Evolutionary conservation across 108 stramenopile genomes (phyloP).

Genomic region (Conticribra weissflogii): DNA sequence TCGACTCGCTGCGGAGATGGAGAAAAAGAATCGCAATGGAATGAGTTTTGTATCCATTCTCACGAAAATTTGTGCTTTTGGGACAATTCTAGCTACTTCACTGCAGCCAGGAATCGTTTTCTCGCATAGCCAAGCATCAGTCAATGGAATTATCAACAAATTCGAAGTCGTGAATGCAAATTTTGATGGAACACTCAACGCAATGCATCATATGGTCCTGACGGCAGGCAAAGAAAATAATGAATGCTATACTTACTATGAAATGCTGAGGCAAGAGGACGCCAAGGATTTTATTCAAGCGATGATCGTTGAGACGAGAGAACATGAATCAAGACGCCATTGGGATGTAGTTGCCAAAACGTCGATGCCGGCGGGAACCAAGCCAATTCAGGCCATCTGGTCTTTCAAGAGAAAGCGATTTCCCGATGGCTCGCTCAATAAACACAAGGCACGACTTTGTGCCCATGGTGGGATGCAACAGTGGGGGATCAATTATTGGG

Average conservation of each 20-base stretch:
- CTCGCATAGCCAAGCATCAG: background rate
- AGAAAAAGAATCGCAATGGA: too few species aligned
- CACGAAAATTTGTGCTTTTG: background rate
- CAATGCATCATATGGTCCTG: background rate
- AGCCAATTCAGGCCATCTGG: background rate
- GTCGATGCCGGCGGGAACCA: background rate
- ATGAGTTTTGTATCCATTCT: background rate
- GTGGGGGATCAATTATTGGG: background rate
- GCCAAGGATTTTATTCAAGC: slow-evolving; percentile 8
- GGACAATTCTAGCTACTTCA: background rate
- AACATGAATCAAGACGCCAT: slow-evolving; percentile 2
- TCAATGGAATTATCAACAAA: background rate
- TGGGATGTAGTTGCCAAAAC: background rate
- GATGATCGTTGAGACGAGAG: slow-evolving; percentile 1
- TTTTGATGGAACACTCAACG: slow-evolving; percentile 1
- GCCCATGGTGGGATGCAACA: background rate
- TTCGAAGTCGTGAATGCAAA: background rate
- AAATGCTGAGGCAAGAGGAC: slow-evolving; percentile 3
- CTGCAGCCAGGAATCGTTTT: background rate
- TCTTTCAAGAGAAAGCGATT: background rate
- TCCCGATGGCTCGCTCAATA: background rate
- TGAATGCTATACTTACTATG: slow-evolving; percentile 3
- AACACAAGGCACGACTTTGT: background rate
- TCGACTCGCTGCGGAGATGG: background rate
- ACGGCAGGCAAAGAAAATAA: slow-evolving; percentile 2